Base-by-base conservation (phyloP, 2,329 filamentous ascomycete species). In the Hysterium pulicare region DNA sequence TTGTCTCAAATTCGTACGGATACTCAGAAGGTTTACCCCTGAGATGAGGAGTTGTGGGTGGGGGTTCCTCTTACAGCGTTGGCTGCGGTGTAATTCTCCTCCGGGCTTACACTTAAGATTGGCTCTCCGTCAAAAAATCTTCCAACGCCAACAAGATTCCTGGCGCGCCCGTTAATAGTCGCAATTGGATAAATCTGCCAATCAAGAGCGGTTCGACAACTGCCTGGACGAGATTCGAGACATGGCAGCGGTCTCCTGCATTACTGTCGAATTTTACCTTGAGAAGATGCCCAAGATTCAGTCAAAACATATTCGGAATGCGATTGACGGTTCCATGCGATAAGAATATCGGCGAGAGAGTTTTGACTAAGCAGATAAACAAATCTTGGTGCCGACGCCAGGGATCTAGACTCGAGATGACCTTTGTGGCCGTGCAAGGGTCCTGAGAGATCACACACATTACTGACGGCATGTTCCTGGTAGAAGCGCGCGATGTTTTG, bases 91-190 rank as follows among this genome's bases (percentile, higher is more conserved):
- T 39, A 49, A 58, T 48, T 22, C 42, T 35, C 26, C 38, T 44
- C 54, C 53, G 58, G 46, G 50, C 60, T 61, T 57, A 62, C 51
- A 33, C 20, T 49, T 54, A 50, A 57, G 40, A 53, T 58, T 52
- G 45, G 41, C 24, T 33, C 42, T 35, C 44, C 46, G 45, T 50
- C 43, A 33, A 47, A 46, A 47, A 35, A 41, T 42, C 38, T 36
- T 37, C 30, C 42, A 43, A 49, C 42, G 44, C 38, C 36, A 38
- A 44, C 42, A 37, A 44, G 41, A 38, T n/a, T 32, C 40, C 42
- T 50, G 22, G 50, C 45, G 33, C 39, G 13, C 44, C 46, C 46
- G 40, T 45, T 53, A 51, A 54, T 55, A 47, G 49, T 47, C 53
- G 37, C 39, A 28, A 5, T 34, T 44, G 45, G 32, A 17, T 41